Conservation (phyloP, 257 asterid genomes). For the Fraxinus quadrangulata region DNA sequence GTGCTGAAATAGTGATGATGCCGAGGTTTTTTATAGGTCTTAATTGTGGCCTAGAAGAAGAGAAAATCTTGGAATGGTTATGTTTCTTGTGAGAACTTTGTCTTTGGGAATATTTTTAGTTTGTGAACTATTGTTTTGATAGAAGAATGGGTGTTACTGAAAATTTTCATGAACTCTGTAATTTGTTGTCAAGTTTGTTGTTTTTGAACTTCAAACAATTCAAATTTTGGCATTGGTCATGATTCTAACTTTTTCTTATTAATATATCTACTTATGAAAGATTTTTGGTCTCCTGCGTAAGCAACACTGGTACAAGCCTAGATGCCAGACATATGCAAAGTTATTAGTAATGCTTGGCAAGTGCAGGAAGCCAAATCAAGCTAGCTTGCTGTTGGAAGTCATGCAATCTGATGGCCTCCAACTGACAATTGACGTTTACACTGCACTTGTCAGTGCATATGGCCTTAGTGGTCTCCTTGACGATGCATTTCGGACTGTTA, state of each 20-base stretch:
- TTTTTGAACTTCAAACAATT: conserved; percentile 5
- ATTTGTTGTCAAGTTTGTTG: neutral
- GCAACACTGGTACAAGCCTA: conserved; percentile 85
- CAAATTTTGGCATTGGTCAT: conserved; percentile 11
- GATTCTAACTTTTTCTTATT: conserved; percentile 17
- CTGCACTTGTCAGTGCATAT: conserved; percentile 77
- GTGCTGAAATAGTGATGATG: conserved; percentile 1
- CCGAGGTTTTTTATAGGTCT: neutral
- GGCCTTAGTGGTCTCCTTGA: conserved; percentile 69
- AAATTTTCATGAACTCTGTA: neutral
- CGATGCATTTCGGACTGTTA: conserved; percentile 52
- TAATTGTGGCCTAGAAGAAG: neutral
- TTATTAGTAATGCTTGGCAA: conserved; percentile 88
- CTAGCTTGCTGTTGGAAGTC: conserved; percentile 63
- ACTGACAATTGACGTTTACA: conserved; percentile 71
- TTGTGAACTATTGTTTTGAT: neutral
- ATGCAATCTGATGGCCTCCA: conserved; percentile 73
- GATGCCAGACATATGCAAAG: conserved; percentile 70
- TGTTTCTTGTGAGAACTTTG: neutral
- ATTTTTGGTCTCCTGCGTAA: conserved; percentile 80
- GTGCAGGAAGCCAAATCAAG: conserved; percentile 74
- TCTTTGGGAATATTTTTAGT: neutral
- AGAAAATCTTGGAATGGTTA: neutral
- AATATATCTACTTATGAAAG: conserved; percentile 36
- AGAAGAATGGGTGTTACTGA: neutral